Evolutionary conservation across 805 yeast species (phyloP), one percentile per base, ranked within the genome.

Genomic region (Candida endomychidarum): DNA sequence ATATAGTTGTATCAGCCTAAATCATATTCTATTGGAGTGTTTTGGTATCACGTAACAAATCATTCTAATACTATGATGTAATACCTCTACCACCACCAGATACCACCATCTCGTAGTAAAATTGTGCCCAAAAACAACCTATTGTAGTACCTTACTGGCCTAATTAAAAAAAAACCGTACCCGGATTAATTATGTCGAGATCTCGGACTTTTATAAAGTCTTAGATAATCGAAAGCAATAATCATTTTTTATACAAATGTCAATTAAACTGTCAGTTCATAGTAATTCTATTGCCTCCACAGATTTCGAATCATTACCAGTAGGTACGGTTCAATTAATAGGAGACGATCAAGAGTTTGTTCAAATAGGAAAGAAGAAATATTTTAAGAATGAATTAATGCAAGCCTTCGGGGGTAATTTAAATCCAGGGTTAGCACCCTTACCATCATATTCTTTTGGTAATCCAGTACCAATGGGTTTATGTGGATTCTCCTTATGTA

Each of bases 381-480:
- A 54, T 50, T 52, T 51, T 34, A 55, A 58, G 32, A 52, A 57
- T 42, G 72, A 66, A 41, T 55, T 66, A 45, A 60, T 60, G 61
- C 43, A 47, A n/a, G 70, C 70, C 3, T 63, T 64, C 41, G 68
- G 67, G 22, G 67, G 68, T 50, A 54, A 55, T 15, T 56, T 63
- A 49, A 60, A 56, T 41, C 64, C 68, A 3, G 67, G 66, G 28
- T 47, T 51, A 11, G 31, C 59, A 0, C 64, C 65, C 11, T 53
- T 47, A 33, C 74, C 91, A 11, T 56, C 65, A 7, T 78, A 81
- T 51, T 72, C 72, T 47, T 70, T 81, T 50, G 86, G 78, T 33
- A 80, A 80, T 54, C 84, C 86, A 10, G 81, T 81, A 24, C 84
- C 86, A 6, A 60, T 81, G 28, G 87, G 86, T 8, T 56, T 81